phyloP scores from a whole-genome alignment of 148 eudicot species.

The Vaccinium macrocarpon region DNA sequence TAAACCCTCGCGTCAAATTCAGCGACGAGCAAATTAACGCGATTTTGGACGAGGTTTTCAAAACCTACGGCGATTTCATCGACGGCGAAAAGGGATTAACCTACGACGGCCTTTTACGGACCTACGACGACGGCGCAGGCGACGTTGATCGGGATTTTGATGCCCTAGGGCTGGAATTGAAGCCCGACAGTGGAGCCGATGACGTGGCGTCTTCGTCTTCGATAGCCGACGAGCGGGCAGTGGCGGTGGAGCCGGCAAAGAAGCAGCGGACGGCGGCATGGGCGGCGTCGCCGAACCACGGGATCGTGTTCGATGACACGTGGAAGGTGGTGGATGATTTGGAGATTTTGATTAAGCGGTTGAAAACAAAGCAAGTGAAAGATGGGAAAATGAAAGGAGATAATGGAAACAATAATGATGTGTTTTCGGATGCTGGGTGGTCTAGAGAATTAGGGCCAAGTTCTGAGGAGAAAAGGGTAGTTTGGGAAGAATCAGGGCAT shows the following conservation, averaged over 20 bases:
- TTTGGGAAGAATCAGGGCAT: conserved; percentile 80
- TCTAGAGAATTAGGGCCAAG: conserved; percentile 82
- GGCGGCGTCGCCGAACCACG: conserved; percentile 89
- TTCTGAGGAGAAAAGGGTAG: conserved; percentile 62
- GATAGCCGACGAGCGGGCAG: conserved; percentile 41
- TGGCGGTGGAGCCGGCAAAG: conserved; percentile 54
- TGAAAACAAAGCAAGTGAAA: conserved; percentile 64
- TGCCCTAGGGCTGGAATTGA: conserved; percentile 59
- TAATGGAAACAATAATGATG: conserved; percentile 47
- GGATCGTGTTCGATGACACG: conserved; percentile 84
- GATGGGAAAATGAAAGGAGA: conserved; percentile 68
- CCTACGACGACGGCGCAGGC: conserved; percentile 98
- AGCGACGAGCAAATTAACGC: conserved; percentile 88
- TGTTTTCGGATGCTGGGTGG: conserved; percentile 85
- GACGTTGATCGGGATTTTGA: conserved; percentile 97
- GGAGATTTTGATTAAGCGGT: conserved; percentile 69
- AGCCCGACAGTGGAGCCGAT: conserved; percentile 13
- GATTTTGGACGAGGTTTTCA: conserved; percentile 90
- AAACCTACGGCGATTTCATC: conserved; percentile 77
- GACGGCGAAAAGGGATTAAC: conserved; percentile 75
- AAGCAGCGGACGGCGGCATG: conserved; percentile 78
- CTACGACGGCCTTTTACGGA: conserved; percentile 73
- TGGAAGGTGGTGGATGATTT: conserved; percentile 91
- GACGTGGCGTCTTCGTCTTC: conserved; percentile 47
- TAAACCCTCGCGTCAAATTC: conserved; percentile 93